Conservation (phyloP, 2,329 filamentous ascomycete genomes). For the Aspergillus viridinutans region DNA sequence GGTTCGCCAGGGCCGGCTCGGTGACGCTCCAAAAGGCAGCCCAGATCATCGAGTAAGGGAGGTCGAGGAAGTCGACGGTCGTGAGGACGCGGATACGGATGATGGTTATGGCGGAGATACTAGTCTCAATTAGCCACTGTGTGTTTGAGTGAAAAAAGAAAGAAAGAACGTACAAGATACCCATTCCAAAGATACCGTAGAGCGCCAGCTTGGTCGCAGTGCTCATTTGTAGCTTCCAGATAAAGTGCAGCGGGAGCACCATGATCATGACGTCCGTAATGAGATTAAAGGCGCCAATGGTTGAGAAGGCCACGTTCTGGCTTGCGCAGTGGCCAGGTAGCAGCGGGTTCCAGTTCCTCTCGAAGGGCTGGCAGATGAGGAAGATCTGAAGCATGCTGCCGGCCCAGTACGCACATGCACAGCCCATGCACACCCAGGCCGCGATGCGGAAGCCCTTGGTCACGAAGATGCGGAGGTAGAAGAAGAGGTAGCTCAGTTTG, state of each 20-base stretch:
- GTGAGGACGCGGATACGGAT: slow-evolving; percentile 22
- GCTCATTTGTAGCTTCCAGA: slow-evolving; percentile 23
- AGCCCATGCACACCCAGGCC: slow-evolving; percentile 22
- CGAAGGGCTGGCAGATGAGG: slow-evolving; percentile 17
- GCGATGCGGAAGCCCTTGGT: slow-evolving; percentile 27
- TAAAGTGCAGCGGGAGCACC: slow-evolving; percentile 19
- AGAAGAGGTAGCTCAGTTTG: slow-evolving; percentile 28
- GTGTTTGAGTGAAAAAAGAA: background rate
- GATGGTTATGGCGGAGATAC: slow-evolving; percentile 21
- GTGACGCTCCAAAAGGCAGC: slow-evolving; percentile 25
- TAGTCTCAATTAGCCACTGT: too few relatives aligned
- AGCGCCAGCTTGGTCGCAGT: slow-evolving; percentile 18
- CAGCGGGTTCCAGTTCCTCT: slow-evolving; percentile 15
- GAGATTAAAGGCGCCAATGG: slow-evolving; percentile 22
- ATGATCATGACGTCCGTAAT: slow-evolving; percentile 22
- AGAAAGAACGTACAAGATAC: slow-evolving; percentile 17
- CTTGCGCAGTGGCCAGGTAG: slow-evolving; percentile 18
- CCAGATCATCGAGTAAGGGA: slow-evolving; percentile 20
- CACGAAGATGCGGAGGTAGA: slow-evolving; percentile 29
- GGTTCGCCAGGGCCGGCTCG: slow-evolving; percentile 20
- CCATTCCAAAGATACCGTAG: slow-evolving; percentile 20
- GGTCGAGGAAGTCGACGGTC: slow-evolving; percentile 17
- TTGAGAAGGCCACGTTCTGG: slow-evolving; percentile 19
- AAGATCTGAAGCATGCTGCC: slow-evolving; percentile 28
- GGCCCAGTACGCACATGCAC: slow-evolving; percentile 23